These are phyloP conservation scores for Amauroascus verrucosus DNA, from an alignment of 2,329 filamentous ascomycete genomes.

Conservation along the genomic window DNA sequence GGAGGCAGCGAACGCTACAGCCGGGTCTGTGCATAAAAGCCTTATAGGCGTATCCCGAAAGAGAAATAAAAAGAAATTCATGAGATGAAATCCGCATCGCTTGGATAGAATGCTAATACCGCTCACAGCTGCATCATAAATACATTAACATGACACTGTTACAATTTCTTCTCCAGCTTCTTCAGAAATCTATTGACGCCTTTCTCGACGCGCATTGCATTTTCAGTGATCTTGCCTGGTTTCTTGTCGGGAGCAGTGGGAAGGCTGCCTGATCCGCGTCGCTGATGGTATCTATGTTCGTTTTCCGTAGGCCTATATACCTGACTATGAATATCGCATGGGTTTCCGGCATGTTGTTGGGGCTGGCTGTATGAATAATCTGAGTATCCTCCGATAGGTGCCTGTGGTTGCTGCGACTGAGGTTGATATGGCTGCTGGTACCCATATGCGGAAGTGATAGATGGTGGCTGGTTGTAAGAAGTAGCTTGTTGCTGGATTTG, in stretches of 20 bases:
- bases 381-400: constrained; percentile 32
- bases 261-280: constrained; percentile 21
- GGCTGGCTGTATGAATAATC: constrained; percentile 35
- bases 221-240: constrained; percentile 19
- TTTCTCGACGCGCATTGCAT: constrained; percentile 26
- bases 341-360: constrained; percentile 19
- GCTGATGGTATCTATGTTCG: constrained; percentile 32
- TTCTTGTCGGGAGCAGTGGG: constrained; percentile 15
- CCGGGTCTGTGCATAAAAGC: no score
- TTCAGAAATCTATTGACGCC: constrained; percentile 29
- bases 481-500: constrained; percentile 13
- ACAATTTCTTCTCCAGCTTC: constrained; percentile 27
- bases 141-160: background rate
- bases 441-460: constrained; percentile 32
- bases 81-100: no score
- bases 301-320: constrained; percentile 38
- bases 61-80: no score
- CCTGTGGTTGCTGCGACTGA: background rate
- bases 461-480: constrained; percentile 13
- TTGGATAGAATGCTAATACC: background rate
- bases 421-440: constrained; percentile 21
- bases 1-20: no score
- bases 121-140: background rate
- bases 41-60: no score
- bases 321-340: constrained; percentile 38